phyloP scores from a whole-genome alignment of 1,284 basidiomycete species.

The Thelephora terrestris region DNA sequence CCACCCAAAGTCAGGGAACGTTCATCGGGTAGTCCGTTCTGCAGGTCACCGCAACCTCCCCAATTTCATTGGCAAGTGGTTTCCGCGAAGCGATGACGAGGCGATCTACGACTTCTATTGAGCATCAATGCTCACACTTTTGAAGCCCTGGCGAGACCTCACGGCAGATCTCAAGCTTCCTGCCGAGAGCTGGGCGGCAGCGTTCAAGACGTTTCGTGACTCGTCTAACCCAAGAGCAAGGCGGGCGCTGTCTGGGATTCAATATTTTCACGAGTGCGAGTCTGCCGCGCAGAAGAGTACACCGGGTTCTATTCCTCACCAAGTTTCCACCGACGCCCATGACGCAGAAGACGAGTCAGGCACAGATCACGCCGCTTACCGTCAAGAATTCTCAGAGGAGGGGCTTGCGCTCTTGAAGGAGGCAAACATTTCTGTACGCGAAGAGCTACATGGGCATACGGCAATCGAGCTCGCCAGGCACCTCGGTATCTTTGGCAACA shows the following conservation, averaged over 20 bases:
- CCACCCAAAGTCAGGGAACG: slow-evolving; percentile 10
- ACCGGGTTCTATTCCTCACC: too few species aligned
- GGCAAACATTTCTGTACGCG: slow-evolving; percentile 4
- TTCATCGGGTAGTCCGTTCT: slow-evolving; percentile 15
- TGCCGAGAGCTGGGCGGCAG: slow-evolving; percentile 16
- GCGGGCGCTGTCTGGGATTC: slow-evolving; percentile 20
- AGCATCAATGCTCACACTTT: slow-evolving; percentile 26
- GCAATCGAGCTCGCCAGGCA: slow-evolving; percentile 8
- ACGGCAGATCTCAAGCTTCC: slow-evolving; percentile 18
- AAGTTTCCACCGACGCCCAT: too few species aligned
- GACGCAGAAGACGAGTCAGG: neutral
- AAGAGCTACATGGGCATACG: slow-evolving; percentile 7
- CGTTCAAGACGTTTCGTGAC: slow-evolving; percentile 13
- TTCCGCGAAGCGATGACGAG: slow-evolving; percentile 20
- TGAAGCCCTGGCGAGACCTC: slow-evolving; percentile 29
- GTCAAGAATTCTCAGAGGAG: slow-evolving; percentile 4
- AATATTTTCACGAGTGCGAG: slow-evolving; percentile 27
- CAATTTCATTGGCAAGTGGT: slow-evolving; percentile 22
- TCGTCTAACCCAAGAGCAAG: neutral
- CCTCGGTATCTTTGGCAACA: slow-evolving; percentile 2
- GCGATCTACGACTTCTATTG: slow-evolving; percentile 21
- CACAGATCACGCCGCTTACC: neutral
- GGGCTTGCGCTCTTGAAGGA: slow-evolving; percentile 5
- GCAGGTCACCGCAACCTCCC: slow-evolving; percentile 25
- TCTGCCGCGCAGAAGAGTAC: slow-evolving; percentile 6